Evolutionary conservation across 345 rosid genomes (phyloP).

Genomic region (Citropsis articulata): DNA sequence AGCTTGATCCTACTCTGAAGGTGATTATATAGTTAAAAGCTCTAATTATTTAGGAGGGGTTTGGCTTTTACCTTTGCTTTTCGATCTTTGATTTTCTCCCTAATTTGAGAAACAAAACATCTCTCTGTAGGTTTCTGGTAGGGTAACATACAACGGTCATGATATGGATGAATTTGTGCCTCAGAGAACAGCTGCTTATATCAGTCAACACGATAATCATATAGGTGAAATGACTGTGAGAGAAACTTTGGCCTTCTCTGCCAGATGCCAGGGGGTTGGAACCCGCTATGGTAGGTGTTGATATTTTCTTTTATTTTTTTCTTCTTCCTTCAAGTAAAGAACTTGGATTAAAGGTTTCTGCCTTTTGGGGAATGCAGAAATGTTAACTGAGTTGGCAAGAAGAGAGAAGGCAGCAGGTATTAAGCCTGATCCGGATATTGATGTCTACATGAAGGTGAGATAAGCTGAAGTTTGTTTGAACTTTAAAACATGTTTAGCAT

Average conservation of each 20-base stretch:
- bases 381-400: constrained; percentile 66
- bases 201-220: constrained; percentile 80
- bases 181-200: constrained; percentile 51
- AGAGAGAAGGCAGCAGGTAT: constrained; percentile 81
- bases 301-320: background rate
- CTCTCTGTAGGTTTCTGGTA: constrained; percentile 35
- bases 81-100: constrained; percentile 25
- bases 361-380: constrained; percentile 32
- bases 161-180: constrained; percentile 44
- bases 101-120: background rate
- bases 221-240: constrained; percentile 80
- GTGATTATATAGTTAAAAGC: constrained; percentile 21
- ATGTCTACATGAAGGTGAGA: constrained; percentile 72
- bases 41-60: constrained; percentile 10
- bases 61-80: background rate
- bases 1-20: constrained; percentile 60
- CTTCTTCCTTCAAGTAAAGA: background rate
- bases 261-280: constrained; percentile 82
- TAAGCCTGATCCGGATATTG: constrained; percentile 79
- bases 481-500: background rate
- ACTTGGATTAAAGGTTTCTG: background rate
- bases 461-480: background rate
- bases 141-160: constrained; percentile 50
- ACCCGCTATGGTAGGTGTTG: constrained; percentile 38
- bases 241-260: constrained; percentile 85